Percentiles rank a stretch among this genome's conserved stretches.
These are phyloP conservation scores for Globisporangium cystogenes DNA, from an alignment of 352 stramenopile species.

Conservation along the genomic window DNA sequence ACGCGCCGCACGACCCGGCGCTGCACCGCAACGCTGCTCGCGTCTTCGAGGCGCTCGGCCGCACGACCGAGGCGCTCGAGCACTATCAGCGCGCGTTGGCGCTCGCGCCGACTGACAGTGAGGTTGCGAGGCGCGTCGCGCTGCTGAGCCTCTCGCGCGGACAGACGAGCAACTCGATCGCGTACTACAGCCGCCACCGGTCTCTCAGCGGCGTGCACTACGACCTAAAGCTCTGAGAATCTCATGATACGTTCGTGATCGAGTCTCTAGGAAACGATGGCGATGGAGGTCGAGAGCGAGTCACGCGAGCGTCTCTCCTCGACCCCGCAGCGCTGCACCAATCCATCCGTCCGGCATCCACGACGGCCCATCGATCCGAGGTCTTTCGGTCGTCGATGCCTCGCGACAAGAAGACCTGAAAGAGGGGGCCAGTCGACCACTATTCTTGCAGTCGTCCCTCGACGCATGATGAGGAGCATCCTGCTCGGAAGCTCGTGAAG, in stretches of 20 bases:
- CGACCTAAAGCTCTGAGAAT: constrained; percentile 42
- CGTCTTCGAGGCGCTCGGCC: constrained; percentile 47
- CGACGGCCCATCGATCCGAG: no score
- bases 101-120: constrained; percentile 32
- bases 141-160: constrained; percentile 35
- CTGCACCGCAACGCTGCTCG: constrained; percentile 53
- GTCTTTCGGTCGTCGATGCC: no score
- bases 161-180: constrained; percentile 17
- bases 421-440: no score
- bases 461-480: no score
- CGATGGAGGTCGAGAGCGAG: neutral
- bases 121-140: constrained; percentile 31
- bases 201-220: constrained; percentile 41
- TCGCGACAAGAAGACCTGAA: no score
- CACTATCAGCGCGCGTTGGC: constrained; percentile 36
- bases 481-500: no score
- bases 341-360: no score
- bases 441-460: no score
- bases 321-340: no score
- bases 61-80: constrained; percentile 32
- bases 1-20: constrained; percentile 34
- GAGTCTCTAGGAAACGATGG: no score
- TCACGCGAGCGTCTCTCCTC: no score
- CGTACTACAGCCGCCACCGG: constrained; percentile 45
- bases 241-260: neutral